A percentile compares a stretch with the other conserved stretches of the same genome.
Conservation (phyloP, 2,329 filamentous ascomycete species). For the Penicillium verrucosum region DNA sequence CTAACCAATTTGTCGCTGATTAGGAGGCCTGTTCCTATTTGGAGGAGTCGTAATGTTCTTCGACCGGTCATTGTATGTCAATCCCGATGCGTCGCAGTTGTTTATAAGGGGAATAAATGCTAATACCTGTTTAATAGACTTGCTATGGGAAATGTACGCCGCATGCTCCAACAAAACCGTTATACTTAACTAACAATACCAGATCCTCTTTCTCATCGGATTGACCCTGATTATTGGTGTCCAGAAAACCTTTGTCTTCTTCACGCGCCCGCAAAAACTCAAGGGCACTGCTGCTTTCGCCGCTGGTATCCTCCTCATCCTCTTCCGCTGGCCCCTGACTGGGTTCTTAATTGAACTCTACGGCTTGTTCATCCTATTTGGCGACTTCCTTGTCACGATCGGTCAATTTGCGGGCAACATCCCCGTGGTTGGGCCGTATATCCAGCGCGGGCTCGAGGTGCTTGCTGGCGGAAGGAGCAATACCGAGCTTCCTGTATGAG, state of each 20-base stretch:
- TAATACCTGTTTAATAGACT: slow-evolving; percentile 55
- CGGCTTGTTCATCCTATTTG: slow-evolving; percentile 89
- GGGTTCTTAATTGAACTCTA: slow-evolving; percentile 91
- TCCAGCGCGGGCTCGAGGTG: slow-evolving; percentile 70
- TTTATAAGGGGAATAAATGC: background rate
- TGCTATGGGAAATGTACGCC: slow-evolving; percentile 88
- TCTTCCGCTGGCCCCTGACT: slow-evolving; percentile 84
- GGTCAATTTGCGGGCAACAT: slow-evolving; percentile 80
- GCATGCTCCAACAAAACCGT: slow-evolving; percentile 1
- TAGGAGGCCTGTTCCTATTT: slow-evolving; percentile 91
- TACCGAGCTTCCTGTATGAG: slow-evolving; percentile 58
- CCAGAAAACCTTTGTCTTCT: slow-evolving; percentile 88
- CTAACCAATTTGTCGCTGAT: slow-evolving; percentile 6
- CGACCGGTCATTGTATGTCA: slow-evolving; percentile 82
- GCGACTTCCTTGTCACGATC: slow-evolving; percentile 92
- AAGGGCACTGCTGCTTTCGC: slow-evolving; percentile 89
- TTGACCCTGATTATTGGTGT: slow-evolving; percentile 93
- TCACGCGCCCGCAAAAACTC: slow-evolving; percentile 87
- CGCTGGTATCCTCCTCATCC: slow-evolving; percentile 75
- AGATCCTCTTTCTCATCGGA: slow-evolving; percentile 98
- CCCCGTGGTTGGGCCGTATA: slow-evolving; percentile 81
- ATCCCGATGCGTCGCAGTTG: background rate
- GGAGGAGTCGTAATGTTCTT: slow-evolving; percentile 96
- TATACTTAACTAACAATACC: slow-evolving; percentile 6
- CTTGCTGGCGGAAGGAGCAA: slow-evolving; percentile 68